These are phyloP conservation scores for Westerdykella ornata DNA, from an alignment of 2,329 filamentous ascomycete species.

Conservation along the genomic window DNA sequence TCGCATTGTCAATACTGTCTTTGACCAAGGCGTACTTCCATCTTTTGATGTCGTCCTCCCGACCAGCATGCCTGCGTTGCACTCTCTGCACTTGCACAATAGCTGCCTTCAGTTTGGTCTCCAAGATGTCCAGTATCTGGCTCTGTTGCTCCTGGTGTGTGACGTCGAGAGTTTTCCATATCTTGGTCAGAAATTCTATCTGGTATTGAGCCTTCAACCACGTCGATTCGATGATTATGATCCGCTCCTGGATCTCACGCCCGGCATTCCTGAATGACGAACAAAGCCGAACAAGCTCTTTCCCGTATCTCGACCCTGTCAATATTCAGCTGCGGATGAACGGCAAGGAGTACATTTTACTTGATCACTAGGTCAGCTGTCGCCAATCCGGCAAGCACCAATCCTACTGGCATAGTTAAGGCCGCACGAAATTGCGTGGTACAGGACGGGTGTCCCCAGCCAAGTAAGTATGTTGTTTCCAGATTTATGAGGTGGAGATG, in stretches of 20 bases:
- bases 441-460: no score
- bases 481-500: no score
- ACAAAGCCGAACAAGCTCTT: slow-evolving; percentile 3
- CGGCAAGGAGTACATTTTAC: background rate
- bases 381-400: slow-evolving; percentile 1
- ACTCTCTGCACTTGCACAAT: slow-evolving; percentile 4
- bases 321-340: background rate
- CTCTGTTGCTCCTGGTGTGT: slow-evolving; percentile 1
- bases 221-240: slow-evolving; percentile 1
- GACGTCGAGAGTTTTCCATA: slow-evolving; percentile 5
- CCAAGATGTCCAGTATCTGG: slow-evolving; percentile 1
- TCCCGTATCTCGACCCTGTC: slow-evolving; percentile 3
- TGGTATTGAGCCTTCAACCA: slow-evolving; percentile 4
- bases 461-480: no score
- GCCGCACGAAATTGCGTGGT: background rate
- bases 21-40: slow-evolving; percentile 2
- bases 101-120: slow-evolving; percentile 5
- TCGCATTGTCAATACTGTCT: no score
- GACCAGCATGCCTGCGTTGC: background rate
- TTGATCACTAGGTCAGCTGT: slow-evolving; percentile 5
- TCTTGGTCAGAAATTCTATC: slow-evolving; percentile 4
- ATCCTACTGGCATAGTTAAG: slow-evolving; percentile 4
- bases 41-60: slow-evolving; percentile 3
- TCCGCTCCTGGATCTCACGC: slow-evolving; percentile 2
- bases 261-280: slow-evolving; percentile 3